Evolutionary conservation across 345 rosid genomes (phyloP), one percentile per base, ranked within the genome.

Genomic region (Corchorus olitorius): DNA sequence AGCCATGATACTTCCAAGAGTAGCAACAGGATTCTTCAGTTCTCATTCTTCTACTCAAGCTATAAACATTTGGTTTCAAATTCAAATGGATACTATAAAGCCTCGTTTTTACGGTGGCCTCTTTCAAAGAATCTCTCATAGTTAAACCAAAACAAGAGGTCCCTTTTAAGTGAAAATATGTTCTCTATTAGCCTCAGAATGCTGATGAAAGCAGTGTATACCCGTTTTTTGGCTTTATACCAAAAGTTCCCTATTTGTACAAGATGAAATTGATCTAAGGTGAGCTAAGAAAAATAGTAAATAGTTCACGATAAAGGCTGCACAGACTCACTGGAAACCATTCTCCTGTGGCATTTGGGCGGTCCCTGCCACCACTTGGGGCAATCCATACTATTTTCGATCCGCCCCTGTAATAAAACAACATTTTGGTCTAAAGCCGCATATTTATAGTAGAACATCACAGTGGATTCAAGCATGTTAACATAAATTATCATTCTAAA

Each of bases 351-450:
- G 92, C 88, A 89, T 96, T 87, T 17, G 98, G 99, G 17, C 98
- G 98, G 82, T 96, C 99, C 76, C 98, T 91, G 72, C 99, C 99
- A 77, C 99, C 99, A 68, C 98, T 96, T 72, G 99, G 98, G 53
- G 99, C 93, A 79, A 96, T 93, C 99, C 99, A 96, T 65, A 96
- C 81, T 73, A 93, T 63, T 72, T 87, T 89, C 39, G 97, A 90
- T 41, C 98, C 99, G 80, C 88, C 88, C 93, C 98, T 95, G 82
- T 50, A 70, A 34, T 61, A 6, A 33, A 74, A 59, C 45, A 77
- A 49, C 69, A 39, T 73, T 49, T 67, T 74, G 35, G 48, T 83
- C 34, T 75, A 35, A 82, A 66, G 66, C 58, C 48, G 33, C 50
- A 46, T 34, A 33, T 15, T 53, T 75, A 62, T 14, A 8, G 55